Conservation (phyloP, 345 rosid species). For the Pugionium dolabratum region DNA sequence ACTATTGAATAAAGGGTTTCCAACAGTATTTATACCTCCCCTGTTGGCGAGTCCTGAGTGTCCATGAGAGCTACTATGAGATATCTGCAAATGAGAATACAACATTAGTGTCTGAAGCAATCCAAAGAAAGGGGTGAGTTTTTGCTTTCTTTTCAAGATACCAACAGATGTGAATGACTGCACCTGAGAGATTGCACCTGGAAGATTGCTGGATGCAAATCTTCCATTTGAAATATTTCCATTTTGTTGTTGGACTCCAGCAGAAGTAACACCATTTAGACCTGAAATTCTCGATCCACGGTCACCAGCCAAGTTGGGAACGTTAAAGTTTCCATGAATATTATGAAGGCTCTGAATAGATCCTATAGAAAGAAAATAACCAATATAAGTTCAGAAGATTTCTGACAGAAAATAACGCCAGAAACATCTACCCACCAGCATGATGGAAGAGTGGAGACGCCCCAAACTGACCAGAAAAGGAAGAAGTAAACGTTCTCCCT, state of each 20-base stretch:
- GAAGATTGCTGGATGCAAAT: constrained; percentile 76
- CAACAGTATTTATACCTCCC: constrained; percentile 68
- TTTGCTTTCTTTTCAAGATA: constrained; percentile 1
- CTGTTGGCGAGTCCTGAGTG: constrained; percentile 84
- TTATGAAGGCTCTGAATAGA: constrained; percentile 75
- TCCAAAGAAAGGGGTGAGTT: constrained; percentile 13
- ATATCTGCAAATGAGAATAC: constrained; percentile 49
- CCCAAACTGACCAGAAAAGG: constrained; percentile 88
- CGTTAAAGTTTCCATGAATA: constrained; percentile 77
- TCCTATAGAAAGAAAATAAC: constrained; percentile 40
- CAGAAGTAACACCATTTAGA: constrained; percentile 66
- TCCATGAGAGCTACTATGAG: constrained; percentile 83
- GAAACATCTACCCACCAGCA: constrained; percentile 50
- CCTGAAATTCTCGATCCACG: constrained; percentile 75
- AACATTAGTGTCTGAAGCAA: constrained; percentile 11
- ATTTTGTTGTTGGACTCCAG: constrained; percentile 79
- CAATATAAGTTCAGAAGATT: constrained; percentile 5
- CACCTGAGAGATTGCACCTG: constrained; percentile 93
- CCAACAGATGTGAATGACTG: constrained; percentile 12
- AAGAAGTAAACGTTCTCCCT: constrained; percentile 68
- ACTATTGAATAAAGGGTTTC: constrained; percentile 63
- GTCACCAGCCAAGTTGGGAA: constrained; percentile 70
- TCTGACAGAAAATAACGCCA: background rate
- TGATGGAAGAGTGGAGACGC: constrained; percentile 75
- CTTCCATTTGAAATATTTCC: constrained; percentile 83